These are phyloP conservation scores for Golubevia sp. DNA, from an alignment of 1,284 basidiomycete genomes.

Conservation along the genomic window DNA sequence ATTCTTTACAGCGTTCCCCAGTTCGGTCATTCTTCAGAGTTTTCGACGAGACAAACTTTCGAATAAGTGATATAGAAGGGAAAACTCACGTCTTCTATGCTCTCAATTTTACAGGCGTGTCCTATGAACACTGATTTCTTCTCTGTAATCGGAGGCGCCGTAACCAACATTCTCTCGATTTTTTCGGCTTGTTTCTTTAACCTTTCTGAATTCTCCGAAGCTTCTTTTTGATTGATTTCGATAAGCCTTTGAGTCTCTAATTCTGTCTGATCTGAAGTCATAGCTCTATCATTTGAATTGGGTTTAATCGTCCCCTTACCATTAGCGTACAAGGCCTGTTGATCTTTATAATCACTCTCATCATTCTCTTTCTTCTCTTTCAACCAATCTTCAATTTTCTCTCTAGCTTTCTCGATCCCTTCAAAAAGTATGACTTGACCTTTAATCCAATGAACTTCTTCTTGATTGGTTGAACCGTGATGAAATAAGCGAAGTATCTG, in stretches of 20 bases:
- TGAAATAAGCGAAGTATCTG: constrained; percentile 35
- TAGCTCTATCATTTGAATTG: too few relatives aligned
- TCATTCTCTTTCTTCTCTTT: constrained; percentile 2
- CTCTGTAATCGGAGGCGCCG: constrained; percentile 35
- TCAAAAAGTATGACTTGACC: constrained; percentile 53
- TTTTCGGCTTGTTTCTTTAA: neutral
- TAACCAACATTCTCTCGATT: constrained; percentile 16
- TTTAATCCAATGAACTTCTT: neutral
- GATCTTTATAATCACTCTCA: neutral
- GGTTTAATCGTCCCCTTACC: neutral
- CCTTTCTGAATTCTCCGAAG: neutral
- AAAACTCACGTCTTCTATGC: constrained; percentile 34
- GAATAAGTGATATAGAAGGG: too few relatives aligned
- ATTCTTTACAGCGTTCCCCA: too few relatives aligned
- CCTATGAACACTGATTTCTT: constrained; percentile 57
- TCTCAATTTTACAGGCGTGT: constrained; percentile 31
- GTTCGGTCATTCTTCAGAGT: too few relatives aligned
- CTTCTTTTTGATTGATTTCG: neutral
- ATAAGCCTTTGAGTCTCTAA: neutral
- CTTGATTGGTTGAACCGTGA: constrained; percentile 10
- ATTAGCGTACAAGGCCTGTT: neutral
- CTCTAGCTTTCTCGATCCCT: constrained; percentile 49
- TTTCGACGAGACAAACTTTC: too few relatives aligned
- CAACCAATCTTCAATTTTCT: constrained; percentile 43
- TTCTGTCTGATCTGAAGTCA: neutral